These are phyloP conservation scores for Lantana camara DNA, from an alignment of 257 asterid genomes.

Conservation along the genomic window DNA sequence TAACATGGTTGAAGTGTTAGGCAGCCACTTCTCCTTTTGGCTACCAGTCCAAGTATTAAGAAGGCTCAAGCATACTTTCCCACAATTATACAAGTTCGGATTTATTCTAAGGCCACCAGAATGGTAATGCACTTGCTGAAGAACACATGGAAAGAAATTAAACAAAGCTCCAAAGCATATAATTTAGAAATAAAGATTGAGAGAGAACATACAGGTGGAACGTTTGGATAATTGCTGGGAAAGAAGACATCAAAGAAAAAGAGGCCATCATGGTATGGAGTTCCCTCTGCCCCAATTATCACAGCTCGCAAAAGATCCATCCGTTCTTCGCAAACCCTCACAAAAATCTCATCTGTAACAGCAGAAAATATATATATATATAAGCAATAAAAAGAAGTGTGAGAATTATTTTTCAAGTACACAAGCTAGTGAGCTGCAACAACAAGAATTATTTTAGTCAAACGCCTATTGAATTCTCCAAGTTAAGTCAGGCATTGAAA, in stretches of 20 bases:
- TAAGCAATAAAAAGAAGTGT: no score
- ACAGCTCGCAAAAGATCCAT: constrained; percentile 97
- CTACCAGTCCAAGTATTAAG: constrained; percentile 90
- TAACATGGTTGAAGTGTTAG: constrained; percentile 69
- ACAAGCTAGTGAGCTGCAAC: no score
- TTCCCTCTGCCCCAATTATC: constrained; percentile 93
- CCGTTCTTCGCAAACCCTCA: constrained; percentile 83
- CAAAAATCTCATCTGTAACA: constrained; percentile 68
- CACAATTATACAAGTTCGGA: constrained; percentile 78
- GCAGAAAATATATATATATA: constrained; percentile 19
- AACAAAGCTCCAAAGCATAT: constrained; percentile 4
- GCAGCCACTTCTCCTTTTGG: constrained; percentile 81
- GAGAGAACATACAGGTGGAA: constrained; percentile 76
- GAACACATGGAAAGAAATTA: constrained; percentile 24
- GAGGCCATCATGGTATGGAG: constrained; percentile 97
- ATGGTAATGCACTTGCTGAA: constrained; percentile 82
- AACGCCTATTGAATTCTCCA: no score
- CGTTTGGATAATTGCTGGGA: constrained; percentile 75
- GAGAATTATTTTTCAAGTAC: no score
- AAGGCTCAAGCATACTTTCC: constrained; percentile 96
- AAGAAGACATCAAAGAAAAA: constrained; percentile 89
- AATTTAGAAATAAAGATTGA: constrained; percentile 7
- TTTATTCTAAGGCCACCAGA: constrained; percentile 91
- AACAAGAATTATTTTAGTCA: no score
- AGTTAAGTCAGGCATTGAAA: no score